These are phyloP conservation scores for Nyssa sinensis DNA, from an alignment of 148 eudicot species.

Conservation along the genomic window DNA sequence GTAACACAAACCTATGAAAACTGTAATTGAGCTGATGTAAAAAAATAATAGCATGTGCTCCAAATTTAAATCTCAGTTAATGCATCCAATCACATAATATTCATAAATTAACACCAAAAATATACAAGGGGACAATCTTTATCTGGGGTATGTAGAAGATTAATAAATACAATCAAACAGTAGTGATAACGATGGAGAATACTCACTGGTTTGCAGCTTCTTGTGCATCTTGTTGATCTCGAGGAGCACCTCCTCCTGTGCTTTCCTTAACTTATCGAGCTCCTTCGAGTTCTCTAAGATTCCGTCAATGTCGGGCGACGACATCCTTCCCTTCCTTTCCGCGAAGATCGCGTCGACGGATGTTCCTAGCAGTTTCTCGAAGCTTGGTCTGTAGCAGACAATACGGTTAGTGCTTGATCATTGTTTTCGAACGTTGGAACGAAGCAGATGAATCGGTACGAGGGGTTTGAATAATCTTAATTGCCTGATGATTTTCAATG, in stretches of 20 bases:
- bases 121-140: background rate
- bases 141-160: background rate
- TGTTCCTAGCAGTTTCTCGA: background rate
- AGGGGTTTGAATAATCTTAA: background rate
- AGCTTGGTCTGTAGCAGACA: background rate
- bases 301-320: slow-evolving; percentile 58
- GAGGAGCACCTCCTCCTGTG: slow-evolving; percentile 58
- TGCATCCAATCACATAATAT: background rate
- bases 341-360: slow-evolving; percentile 16
- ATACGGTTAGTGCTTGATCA: background rate
- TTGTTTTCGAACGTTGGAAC: background rate
- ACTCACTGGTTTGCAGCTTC: slow-evolving; percentile 73
- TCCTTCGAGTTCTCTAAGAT: slow-evolving; percentile 62
- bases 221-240: slow-evolving; percentile 88
- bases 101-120: background rate
- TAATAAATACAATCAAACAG: background rate
- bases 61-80: background rate
- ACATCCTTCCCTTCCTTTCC: slow-evolving; percentile 26
- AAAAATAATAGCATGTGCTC: too few species aligned
- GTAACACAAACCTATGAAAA: too few species aligned
- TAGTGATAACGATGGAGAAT: background rate
- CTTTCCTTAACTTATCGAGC: slow-evolving; percentile 78
- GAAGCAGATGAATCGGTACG: background rate
- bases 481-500: background rate
- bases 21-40: too few species aligned